Conservation (phyloP, 2,329 filamentous ascomycete species). For the Arachnomyces sp. region DNA sequence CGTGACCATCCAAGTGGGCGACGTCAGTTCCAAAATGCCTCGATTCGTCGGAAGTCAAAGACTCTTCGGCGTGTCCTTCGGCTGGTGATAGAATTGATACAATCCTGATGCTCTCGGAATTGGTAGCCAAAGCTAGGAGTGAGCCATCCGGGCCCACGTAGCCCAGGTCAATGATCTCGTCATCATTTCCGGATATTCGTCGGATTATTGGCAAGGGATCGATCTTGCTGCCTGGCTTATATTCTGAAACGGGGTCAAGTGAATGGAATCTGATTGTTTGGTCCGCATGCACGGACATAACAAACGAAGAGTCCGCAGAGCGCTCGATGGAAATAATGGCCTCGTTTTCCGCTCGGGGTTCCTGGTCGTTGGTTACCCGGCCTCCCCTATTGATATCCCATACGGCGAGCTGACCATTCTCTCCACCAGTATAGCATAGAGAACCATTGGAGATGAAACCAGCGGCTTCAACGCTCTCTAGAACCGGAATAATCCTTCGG, state of each 20-base stretch:
- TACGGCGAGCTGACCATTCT: conserved; percentile 70
- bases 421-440: conserved; percentile 74
- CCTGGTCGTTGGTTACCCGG: conserved; percentile 71
- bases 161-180: conserved; percentile 91
- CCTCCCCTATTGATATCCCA: conserved; percentile 72
- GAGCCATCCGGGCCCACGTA: conserved; percentile 76
- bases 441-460: conserved; percentile 67
- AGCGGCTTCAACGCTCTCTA: conserved; percentile 76
- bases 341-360: conserved; percentile 50
- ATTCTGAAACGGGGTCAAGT: conserved; percentile 27
- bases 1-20: conserved; percentile 76
- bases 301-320: conserved; percentile 55
- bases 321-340: conserved; percentile 66
- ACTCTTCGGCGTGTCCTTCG: conserved; percentile 24
- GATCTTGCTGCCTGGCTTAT: conserved; percentile 39
- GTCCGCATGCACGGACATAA: conserved; percentile 79
- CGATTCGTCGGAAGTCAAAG: conserved; percentile 33
- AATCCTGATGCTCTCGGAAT: conserved; percentile 85
- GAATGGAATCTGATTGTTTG: conserved; percentile 76
- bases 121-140: conserved; percentile 81
- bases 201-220: conserved; percentile 55
- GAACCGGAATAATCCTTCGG: conserved; percentile 68
- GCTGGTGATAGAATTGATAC: conserved; percentile 55
- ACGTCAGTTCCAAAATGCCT: conserved; percentile 85
- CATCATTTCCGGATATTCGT: conserved; percentile 89